These are phyloP conservation scores for Dictyostelium citrinum DNA, from an alignment of 78 protist genomes.

Conservation along the genomic window DNA sequence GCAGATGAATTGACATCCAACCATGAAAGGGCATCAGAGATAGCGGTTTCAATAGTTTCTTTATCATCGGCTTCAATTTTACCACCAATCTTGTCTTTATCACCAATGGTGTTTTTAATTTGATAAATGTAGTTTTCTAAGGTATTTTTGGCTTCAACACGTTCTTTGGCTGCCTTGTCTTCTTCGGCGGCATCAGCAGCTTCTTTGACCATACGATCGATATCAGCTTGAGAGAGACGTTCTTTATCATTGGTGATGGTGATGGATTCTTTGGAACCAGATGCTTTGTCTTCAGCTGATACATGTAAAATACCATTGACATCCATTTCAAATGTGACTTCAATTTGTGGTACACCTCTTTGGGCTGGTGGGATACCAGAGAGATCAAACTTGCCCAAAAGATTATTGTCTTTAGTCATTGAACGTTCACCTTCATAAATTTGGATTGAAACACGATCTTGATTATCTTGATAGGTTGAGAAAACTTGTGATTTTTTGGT, in stretches of 20 bases:
- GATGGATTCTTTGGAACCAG: slow-evolving; percentile 79
- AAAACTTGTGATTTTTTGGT: slow-evolving; percentile 92
- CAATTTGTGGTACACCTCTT: slow-evolving; percentile 96
- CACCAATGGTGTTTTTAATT: slow-evolving; percentile 77
- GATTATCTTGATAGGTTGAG: slow-evolving; percentile 97
- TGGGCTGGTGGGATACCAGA: slow-evolving; percentile 98
- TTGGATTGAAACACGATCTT: slow-evolving; percentile 93
- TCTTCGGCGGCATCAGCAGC: slow-evolving; percentile 93
- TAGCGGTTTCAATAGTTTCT: slow-evolving; percentile 78
- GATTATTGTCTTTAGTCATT: slow-evolving; percentile 95
- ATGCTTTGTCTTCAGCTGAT: slow-evolving; percentile 93
- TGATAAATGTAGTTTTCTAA: slow-evolving; percentile 92
- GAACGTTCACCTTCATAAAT: slow-evolving; percentile 97
- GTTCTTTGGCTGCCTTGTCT: slow-evolving; percentile 86
- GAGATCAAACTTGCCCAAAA: slow-evolving; percentile 95
- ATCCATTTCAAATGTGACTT: slow-evolving; percentile 80
- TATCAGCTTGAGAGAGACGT: slow-evolving; percentile 91
- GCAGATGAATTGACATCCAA: slow-evolving; percentile 91
- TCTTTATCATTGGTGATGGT: slow-evolving; percentile 86
- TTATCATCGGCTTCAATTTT: slow-evolving; percentile 93
- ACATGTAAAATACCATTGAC: slow-evolving; percentile 95
- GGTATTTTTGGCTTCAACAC: slow-evolving; percentile 88
- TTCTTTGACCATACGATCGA: slow-evolving; percentile 94
- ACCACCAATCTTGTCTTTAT: slow-evolving; percentile 79
- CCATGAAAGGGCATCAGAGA: slow-evolving; percentile 94